Evolutionary conservation across 257 asterid genomes (phyloP), one percentile per base, ranked within the genome.

Genomic region (Salvia miltiorrhiza): DNA sequence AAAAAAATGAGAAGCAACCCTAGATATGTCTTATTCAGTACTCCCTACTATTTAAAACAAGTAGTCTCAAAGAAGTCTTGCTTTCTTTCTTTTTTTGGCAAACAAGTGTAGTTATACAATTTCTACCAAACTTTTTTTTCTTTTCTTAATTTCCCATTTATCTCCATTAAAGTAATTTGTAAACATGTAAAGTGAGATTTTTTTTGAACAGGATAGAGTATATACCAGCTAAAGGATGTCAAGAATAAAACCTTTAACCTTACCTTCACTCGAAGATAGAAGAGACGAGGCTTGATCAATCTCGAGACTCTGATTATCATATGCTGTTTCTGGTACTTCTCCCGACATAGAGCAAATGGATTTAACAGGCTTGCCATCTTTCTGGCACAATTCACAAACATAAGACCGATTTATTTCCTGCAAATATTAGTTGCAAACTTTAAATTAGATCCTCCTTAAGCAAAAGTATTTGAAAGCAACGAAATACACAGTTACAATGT

Each of bases 301-400:
- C 64, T 78, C 56, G 37, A 78, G 62, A 67, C 73, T 71, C 59
- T 58, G 65, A 78, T 81, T 81, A 30, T 17, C 58, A 67, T 74
- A 82, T 40, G 58, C 54, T 52, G 60, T 62, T 60, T 73, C 77
- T 28, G 59, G 70, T 61, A 67, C 67, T 59, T 75, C 78, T 69
- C 54, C 76, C 17, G 85, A 70, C 65, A 45, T 21, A 59, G 75
- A 69, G 45, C 79, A 69, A 59, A 77, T 60, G 44, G 88, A 59
- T 14, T 44, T 48, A 26, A 74, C 67, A 16, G 74, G 76, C 81
- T 83, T 83, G 70, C 88, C 85, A 65, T 67, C 87, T 82, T 78
- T 86, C 80, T 81, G 87, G 81, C 99, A 94, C 62, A 94, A 82
- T 75, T 94, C 97, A 75, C 99, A 94, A 24, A 79, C 81, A 76